A percentile compares a stretch with the other conserved stretches of the same genome.
Evolutionary conservation across 179 eudicot species (phyloP).

Genomic region (Silene vulgaris): DNA sequence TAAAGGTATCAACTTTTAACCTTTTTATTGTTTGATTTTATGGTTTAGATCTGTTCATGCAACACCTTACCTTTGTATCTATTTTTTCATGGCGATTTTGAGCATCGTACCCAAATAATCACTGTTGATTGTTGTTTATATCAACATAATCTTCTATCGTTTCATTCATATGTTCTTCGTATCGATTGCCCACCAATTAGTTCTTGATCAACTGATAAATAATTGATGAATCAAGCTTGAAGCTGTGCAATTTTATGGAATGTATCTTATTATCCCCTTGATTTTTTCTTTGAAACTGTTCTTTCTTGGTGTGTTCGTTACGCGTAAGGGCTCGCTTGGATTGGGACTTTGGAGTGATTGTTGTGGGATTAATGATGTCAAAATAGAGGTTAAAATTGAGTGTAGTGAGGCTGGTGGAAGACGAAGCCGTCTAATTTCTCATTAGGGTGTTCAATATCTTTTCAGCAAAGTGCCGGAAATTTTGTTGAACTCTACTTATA

Average conservation of each 20-base stretch:
- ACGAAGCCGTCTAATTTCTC: no score
- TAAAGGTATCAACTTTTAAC: slow-evolving; percentile 1
- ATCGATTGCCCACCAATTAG: background rate
- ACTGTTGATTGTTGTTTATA: background rate
- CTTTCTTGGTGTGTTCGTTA: no score
- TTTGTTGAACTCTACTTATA: no score
- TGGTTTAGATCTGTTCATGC: background rate
- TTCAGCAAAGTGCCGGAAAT: background rate
- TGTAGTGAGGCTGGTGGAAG: background rate
- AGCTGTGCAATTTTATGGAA: background rate
- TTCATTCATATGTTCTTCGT: background rate
- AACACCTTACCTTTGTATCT: background rate
- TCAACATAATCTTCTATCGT: background rate
- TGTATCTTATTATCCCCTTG: no score
- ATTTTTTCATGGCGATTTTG: background rate
- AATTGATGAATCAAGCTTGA: background rate
- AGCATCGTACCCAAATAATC: background rate
- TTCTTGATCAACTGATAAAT: background rate
- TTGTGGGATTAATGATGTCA: background rate
- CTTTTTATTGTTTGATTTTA: background rate
- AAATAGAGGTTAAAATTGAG: background rate
- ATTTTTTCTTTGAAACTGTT: no score
- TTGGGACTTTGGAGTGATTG: background rate
- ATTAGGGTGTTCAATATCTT: background rate
- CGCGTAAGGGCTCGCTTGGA: no score